Evolutionary conservation across 345 rosid species (phyloP).

Genomic region (Streptanthus diversifolius): DNA sequence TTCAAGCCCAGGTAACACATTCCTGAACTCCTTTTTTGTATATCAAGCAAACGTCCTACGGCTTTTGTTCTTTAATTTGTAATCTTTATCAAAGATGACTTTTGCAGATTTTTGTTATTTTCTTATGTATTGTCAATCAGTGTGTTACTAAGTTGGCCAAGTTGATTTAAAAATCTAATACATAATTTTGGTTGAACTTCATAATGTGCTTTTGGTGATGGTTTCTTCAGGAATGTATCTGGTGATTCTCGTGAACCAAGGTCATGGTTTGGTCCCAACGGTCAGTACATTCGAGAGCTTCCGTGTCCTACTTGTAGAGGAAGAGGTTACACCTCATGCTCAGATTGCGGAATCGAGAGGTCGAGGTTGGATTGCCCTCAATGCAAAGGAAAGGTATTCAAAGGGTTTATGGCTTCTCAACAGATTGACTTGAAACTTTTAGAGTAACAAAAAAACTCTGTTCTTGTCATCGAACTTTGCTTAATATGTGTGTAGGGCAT

Average conservation of each 20-base stretch:
- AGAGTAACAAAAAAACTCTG: not conserved
- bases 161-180: not conserved
- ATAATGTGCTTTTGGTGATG: conserved; percentile 9
- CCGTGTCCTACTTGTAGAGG: conserved; percentile 95
- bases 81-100: not conserved
- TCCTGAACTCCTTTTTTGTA: not conserved
- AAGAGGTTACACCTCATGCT: conserved; percentile 85
- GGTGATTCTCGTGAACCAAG: conserved; percentile 52
- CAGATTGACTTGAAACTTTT: not conserved
- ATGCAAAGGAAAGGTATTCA: conserved; percentile 76
- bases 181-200: not conserved
- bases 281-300: conserved; percentile 88
- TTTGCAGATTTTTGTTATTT: not conserved
- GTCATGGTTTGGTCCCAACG: conserved; percentile 95
- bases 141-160: not conserved
- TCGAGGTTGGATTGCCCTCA: conserved; percentile 59
- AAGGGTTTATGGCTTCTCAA: not conserved
- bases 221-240: conserved; percentile 46
- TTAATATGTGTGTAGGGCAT: conserved; percentile 51
- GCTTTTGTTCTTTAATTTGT: not conserved
- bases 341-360: conserved; percentile 81
- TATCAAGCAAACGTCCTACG: not conserved
- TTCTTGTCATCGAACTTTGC: not conserved
- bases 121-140: not conserved
- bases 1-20: conserved; percentile 49